A percentile compares a stretch with the other conserved stretches of the same genome.
phyloP scores from a whole-genome alignment of 2,329 filamentous ascomycete species.

The Cercospora sp. region DNA sequence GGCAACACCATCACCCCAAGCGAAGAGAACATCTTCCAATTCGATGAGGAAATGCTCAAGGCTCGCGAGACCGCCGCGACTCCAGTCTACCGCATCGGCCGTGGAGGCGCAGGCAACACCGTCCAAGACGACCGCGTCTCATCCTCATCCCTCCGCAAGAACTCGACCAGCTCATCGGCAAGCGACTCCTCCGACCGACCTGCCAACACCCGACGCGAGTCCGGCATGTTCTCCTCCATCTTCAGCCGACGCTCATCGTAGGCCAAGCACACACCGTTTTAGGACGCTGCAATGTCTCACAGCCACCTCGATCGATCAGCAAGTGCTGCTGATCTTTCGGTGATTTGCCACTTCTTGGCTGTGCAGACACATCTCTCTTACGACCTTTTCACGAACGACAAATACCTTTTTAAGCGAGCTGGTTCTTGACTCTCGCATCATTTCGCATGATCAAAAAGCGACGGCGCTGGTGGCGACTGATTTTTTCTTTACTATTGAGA shows the following conservation, averaged over 20 bases:
- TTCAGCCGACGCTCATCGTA: slow-evolving; percentile 29
- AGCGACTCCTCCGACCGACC: slow-evolving; percentile 32
- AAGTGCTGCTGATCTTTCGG: background rate
- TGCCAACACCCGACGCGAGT: slow-evolving; percentile 24
- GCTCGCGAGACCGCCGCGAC: slow-evolving; percentile 49
- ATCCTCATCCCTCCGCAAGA: slow-evolving; percentile 13
- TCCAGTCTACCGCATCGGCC: slow-evolving; percentile 64
- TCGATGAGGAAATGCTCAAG: slow-evolving; percentile 65
- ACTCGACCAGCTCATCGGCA: slow-evolving; percentile 22
- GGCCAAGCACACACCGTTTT: slow-evolving; percentile 5
- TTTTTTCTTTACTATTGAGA: background rate
- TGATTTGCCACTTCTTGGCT: background rate
- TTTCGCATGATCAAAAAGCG: slow-evolving; percentile 24
- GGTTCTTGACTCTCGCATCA: slow-evolving; percentile 28
- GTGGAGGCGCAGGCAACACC: slow-evolving; percentile 61
- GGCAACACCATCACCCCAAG: slow-evolving; percentile 58
- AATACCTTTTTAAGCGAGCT: slow-evolving; percentile 21
- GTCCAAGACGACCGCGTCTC: slow-evolving; percentile 37
- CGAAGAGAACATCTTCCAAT: slow-evolving; percentile 64
- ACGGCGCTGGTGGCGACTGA: slow-evolving; percentile 25
- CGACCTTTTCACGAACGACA: slow-evolving; percentile 15
- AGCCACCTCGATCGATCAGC: slow-evolving; percentile 4
- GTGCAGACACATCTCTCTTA: background rate
- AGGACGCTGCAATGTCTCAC: background rate
- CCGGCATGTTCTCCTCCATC: slow-evolving; percentile 24